phyloP scores from a whole-genome alignment of 106 monocot genomes.

The Iris macrosiphon region DNA sequence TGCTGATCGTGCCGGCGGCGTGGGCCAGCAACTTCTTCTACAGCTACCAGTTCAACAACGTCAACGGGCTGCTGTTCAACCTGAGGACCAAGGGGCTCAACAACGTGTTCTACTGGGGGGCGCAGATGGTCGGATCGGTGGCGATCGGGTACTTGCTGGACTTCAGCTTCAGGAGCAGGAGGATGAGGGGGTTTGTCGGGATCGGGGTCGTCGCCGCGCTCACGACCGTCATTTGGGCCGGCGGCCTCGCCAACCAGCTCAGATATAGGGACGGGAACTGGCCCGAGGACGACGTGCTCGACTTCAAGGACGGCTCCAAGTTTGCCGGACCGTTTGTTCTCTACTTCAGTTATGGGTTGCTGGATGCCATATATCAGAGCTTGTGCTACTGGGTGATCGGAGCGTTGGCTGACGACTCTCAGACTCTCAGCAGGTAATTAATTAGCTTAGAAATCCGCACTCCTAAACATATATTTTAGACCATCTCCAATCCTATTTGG shows the following conservation, averaged over 20 bases:
- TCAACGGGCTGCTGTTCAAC: constrained; percentile 73
- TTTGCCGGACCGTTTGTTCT: constrained; percentile 83
- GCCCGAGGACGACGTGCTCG: constrained; percentile 43
- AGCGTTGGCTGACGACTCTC: constrained; percentile 59
- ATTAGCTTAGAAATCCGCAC: no score
- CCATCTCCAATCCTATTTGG: no score
- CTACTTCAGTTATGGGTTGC: constrained; percentile 78
- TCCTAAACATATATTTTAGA: no score
- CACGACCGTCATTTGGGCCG: constrained; percentile 78
- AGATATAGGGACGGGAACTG: constrained; percentile 42
- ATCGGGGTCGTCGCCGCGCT: constrained; percentile 48
- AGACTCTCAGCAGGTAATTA: constrained; percentile 64
- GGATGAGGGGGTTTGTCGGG: constrained; percentile 63
- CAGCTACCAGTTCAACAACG: constrained; percentile 97
- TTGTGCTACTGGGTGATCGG: constrained; percentile 84
- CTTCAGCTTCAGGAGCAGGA: constrained; percentile 48
- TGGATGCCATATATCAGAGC: constrained; percentile 92
- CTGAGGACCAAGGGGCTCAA: constrained; percentile 83
- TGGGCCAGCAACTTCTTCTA: constrained; percentile 99
- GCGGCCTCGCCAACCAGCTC: constrained; percentile 79
- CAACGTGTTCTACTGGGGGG: constrained; percentile 97
- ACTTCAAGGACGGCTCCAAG: constrained; percentile 43
- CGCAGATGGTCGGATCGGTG: constrained; percentile 83
- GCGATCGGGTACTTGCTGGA: constrained; percentile 69
- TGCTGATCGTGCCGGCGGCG: constrained; percentile 68